Percentiles rank a stretch among this genome's conserved stretches.
These are phyloP conservation scores for Takashimella tepidaria DNA, from an alignment of 1,284 basidiomycete genomes.

Conservation along the genomic window DNA sequence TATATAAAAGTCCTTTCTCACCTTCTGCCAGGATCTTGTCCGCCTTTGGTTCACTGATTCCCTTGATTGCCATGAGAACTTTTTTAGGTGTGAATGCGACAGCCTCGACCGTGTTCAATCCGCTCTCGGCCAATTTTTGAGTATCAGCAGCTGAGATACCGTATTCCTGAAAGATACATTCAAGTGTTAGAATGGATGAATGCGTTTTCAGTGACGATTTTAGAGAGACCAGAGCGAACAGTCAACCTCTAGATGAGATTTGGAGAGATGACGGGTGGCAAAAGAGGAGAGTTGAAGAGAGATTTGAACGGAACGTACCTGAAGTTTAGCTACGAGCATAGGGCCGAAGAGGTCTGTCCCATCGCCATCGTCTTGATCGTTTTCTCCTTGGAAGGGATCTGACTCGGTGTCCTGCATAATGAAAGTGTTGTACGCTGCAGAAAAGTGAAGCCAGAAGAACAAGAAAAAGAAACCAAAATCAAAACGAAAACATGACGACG, in stretches of 20 bases:
- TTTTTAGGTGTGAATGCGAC: constrained; percentile 99
- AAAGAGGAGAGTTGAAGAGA: not conserved
- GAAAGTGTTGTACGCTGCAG: not conserved
- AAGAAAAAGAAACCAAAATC: no score
- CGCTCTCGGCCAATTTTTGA: constrained; percentile 92
- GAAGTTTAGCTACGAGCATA: constrained; percentile 73
- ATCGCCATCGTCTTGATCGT: constrained; percentile 52
- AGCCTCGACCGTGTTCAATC: constrained; percentile 88
- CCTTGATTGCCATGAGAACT: constrained; percentile 82
- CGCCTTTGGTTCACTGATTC: constrained; percentile 95
- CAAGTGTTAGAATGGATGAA: no score
- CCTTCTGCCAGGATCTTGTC: constrained; percentile 94
- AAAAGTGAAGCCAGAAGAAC: no score
- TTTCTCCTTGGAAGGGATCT: constrained; percentile 33
- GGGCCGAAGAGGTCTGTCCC: constrained; percentile 63
- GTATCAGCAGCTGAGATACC: constrained; percentile 89
- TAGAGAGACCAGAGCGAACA: no score
- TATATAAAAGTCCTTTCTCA: constrained; percentile 42
- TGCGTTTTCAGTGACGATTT: no score
- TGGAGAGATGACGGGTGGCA: not conserved
- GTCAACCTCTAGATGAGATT: no score
- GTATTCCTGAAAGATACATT: constrained; percentile 71
- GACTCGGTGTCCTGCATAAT: constrained; percentile 23
- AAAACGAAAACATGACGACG: no score
- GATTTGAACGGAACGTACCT: constrained; percentile 43